phyloP scores from a whole-genome alignment of 139 green algal genomes.

The Chlorella sp. region DNA sequence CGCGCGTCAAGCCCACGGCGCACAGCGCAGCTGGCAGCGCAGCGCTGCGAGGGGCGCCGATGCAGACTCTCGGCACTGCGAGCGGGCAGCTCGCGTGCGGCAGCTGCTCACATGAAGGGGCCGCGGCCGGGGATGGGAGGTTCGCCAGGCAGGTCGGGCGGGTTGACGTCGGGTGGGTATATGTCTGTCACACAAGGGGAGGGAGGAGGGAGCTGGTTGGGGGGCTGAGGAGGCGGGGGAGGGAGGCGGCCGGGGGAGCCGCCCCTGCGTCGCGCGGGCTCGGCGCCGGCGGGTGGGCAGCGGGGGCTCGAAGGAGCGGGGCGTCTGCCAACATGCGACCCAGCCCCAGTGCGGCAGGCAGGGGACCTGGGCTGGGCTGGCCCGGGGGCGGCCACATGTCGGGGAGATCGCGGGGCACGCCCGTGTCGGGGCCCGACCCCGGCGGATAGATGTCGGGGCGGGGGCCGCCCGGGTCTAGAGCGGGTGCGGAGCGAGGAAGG shows the following conservation, averaged over 20 bases:
- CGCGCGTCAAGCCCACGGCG: neutral
- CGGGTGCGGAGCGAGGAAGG: too few relatives aligned
- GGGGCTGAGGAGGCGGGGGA: too few relatives aligned
- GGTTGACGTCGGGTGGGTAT: neutral
- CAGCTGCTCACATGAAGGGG: neutral
- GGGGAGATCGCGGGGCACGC: neutral
- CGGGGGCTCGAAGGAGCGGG: too few relatives aligned
- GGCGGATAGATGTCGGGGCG: neutral
- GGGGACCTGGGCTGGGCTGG: neutral
- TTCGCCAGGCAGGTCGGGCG: conserved; percentile 20
- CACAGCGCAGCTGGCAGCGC: neutral
- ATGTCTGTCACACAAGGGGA: conserved; percentile 3
- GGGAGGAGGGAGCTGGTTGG: neutral
- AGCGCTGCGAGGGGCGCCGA: neutral
- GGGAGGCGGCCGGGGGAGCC: neutral
- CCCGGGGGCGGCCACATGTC: neutral
- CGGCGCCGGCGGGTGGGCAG: neutral
- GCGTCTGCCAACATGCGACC: neutral
- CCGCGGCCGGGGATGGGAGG: conserved; percentile 8
- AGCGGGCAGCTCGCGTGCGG: neutral
- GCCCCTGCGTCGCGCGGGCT: neutral
- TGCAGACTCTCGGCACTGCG: neutral
- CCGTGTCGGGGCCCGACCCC: neutral
- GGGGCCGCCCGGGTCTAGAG: neutral
- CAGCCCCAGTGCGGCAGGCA: neutral